Percentiles rank a stretch among this genome's conserved stretches.
These are phyloP conservation scores for Malassezia vespertilionis DNA, from an alignment of 1,284 basidiomycete species.

Conservation along the genomic window DNA sequence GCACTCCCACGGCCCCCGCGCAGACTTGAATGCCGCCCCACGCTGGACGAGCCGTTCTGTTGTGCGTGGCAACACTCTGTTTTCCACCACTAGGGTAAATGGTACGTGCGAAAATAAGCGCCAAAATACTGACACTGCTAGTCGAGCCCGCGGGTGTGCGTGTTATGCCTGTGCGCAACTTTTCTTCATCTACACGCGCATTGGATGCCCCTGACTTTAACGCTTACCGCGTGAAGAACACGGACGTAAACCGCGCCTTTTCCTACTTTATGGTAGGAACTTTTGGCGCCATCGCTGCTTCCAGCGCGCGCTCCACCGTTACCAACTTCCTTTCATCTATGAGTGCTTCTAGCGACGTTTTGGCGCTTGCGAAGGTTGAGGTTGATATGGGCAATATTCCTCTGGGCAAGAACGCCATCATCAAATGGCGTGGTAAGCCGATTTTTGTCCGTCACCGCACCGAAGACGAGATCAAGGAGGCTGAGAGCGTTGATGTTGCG, in stretches of 20 bases:
- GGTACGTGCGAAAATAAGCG: constrained; percentile 54
- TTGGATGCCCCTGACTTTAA: constrained; percentile 63
- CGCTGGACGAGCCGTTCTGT: constrained; percentile 58
- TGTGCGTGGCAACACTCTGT: constrained; percentile 53
- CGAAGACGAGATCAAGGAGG: constrained; percentile 81
- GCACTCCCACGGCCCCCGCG: constrained; percentile 52
- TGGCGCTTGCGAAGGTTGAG: constrained; percentile 96
- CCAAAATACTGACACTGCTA: constrained; percentile 3
- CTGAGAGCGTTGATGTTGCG: constrained; percentile 73
- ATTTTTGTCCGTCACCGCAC: constrained; percentile 98
- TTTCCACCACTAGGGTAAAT: constrained; percentile 59
- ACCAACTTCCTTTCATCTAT: constrained; percentile 91
- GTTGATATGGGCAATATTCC: constrained; percentile 82
- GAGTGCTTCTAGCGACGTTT: constrained; percentile 92
- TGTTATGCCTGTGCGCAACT: constrained; percentile 21
- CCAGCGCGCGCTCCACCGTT: constrained; percentile 84
- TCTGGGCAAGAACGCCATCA: constrained; percentile 65
- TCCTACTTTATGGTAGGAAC: constrained; percentile 97
- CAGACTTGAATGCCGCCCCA: constrained; percentile 60
- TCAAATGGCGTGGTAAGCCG: constrained; percentile 90
- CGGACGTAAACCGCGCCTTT: constrained; percentile 66
- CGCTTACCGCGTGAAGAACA: constrained; percentile 62
- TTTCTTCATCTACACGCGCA: constrained; percentile 35
- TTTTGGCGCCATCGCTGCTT: constrained; percentile 83
- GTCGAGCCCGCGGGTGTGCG: constrained; percentile 6